Percentiles rank a stretch among this genome's conserved stretches.
phyloP scores from a whole-genome alignment of 495 filamentous ascomycete species.

The Corynascus novoguineensis region DNA sequence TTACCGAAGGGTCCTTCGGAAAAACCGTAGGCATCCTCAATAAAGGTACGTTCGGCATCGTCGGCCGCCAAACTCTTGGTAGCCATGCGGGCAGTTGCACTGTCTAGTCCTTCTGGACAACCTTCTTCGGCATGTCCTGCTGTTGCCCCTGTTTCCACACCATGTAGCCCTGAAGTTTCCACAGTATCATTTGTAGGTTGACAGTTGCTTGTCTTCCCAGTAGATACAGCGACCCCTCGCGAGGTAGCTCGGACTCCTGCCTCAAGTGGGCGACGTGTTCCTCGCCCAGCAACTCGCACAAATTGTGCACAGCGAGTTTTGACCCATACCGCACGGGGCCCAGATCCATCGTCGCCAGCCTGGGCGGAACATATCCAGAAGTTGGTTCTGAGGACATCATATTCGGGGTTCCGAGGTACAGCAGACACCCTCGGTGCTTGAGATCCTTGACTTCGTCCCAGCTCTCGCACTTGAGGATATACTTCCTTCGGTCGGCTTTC shows the following conservation, averaged over 20 bases:
- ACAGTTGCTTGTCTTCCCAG: conserved; percentile 43
- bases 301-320: conserved; percentile 40
- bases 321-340: conserved; percentile 16
- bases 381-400: not conserved
- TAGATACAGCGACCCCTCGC: conserved; percentile 36
- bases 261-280: conserved; percentile 30
- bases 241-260: conserved; percentile 25
- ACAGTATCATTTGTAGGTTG: conserved; percentile 52
- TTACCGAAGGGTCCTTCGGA: too few species aligned
- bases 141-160: conserved; percentile 16
- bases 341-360: conserved; percentile 29
- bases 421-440: conserved; percentile 33
- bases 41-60: too few species aligned
- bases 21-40: too few species aligned
- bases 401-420: conserved; percentile 31
- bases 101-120: not conserved
- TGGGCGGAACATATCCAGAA: conserved; percentile 14
- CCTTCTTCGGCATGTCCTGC: not conserved
- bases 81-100: not conserved
- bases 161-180: conserved; percentile 63
- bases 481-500: conserved; percentile 23
- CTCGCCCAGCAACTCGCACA: conserved; percentile 36
- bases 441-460: conserved; percentile 32
- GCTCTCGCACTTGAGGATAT: conserved; percentile 29
- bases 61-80: too few species aligned